These are phyloP conservation scores for Mikania micrantha DNA, from an alignment of 129 eudicot genomes.

Conservation along the genomic window DNA sequence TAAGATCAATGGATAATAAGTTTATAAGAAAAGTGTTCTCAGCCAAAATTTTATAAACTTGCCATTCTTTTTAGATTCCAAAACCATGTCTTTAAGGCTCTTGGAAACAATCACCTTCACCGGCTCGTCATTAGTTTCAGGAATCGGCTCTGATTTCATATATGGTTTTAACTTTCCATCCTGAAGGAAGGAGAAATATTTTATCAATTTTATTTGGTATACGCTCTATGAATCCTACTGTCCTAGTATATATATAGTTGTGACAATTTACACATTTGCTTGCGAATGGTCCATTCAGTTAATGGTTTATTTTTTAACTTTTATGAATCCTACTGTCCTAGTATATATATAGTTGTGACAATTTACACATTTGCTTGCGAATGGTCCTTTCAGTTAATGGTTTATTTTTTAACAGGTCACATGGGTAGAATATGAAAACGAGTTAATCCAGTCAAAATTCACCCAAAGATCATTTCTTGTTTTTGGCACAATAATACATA, in stretches of 20 bases:
- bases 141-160: slow-evolving; percentile 73
- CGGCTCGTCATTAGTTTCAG: slow-evolving; percentile 67
- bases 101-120: slow-evolving; percentile 87
- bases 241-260: neutral
- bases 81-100: slow-evolving; percentile 57
- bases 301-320: neutral
- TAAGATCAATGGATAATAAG: neutral
- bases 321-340: neutral
- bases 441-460: neutral
- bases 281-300: neutral
- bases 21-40: neutral
- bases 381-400: neutral
- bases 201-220: neutral
- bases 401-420: neutral
- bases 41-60: neutral
- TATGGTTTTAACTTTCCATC: slow-evolving; percentile 63
- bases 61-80: slow-evolving; percentile 87
- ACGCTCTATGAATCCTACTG: neutral
- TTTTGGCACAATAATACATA: no score
- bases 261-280: neutral
- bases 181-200: slow-evolving; percentile 23
- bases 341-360: neutral
- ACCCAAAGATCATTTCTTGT: neutral
- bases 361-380: neutral
- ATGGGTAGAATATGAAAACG: neutral